Conservation (phyloP, 495 filamentous ascomycete genomes). For the Oidiodendron maius region DNA sequence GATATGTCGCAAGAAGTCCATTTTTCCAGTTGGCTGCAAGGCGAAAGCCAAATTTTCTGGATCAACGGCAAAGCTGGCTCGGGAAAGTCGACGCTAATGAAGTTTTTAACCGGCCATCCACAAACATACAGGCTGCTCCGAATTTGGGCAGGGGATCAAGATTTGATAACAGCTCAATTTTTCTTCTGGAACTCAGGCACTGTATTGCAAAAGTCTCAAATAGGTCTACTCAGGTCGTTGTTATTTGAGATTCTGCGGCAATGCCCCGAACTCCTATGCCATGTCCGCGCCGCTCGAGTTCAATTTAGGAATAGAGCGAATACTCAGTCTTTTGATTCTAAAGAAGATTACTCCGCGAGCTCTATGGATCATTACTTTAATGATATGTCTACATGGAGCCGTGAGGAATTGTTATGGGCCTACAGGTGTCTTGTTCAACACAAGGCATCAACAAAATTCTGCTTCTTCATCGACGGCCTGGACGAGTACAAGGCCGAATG, state of each 20-base stretch:
- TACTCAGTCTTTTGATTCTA: too few relatives aligned
- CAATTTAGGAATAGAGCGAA: too few relatives aligned
- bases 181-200: constrained; percentile 41
- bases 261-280: neutral
- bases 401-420: neutral
- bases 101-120: constrained; percentile 18
- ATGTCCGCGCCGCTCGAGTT: neutral
- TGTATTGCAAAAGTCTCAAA: constrained; percentile 31
- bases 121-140: constrained; percentile 6
- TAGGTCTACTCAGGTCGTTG: constrained; percentile 36
- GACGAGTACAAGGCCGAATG: too few relatives aligned
- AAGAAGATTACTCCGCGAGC: too few relatives aligned
- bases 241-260: constrained; percentile 30
- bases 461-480: constrained; percentile 26
- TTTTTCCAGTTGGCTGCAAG: neutral
- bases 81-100: constrained; percentile 34
- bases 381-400: neutral
- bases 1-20: too few relatives aligned
- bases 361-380: neutral
- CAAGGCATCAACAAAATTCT: constrained; percentile 5
- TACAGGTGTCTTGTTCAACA: neutral
- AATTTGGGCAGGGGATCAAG: constrained; percentile 16
- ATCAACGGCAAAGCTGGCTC: too few relatives aligned
- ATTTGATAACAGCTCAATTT: constrained; percentile 20
- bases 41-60: constrained; percentile 16